These are phyloP conservation scores for Colletotrichum horii DNA, from an alignment of 2,329 filamentous ascomycete species.

Conservation along the genomic window DNA sequence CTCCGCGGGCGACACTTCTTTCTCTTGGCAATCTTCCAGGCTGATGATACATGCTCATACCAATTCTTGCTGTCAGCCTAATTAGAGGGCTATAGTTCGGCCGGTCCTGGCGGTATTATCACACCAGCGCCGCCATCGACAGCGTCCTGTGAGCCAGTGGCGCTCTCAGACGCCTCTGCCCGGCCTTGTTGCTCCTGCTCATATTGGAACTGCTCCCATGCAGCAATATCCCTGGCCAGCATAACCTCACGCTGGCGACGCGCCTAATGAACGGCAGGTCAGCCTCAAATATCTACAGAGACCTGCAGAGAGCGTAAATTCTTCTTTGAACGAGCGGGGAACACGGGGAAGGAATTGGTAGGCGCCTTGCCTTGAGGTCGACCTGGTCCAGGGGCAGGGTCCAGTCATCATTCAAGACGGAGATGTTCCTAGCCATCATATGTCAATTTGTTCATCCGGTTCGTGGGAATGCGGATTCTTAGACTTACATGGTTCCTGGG, in stretches of 20 bases:
- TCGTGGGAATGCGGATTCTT: fast-evolving
- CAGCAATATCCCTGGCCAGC: background rate
- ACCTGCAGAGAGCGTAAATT: background rate
- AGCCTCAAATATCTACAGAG: fast-evolving
- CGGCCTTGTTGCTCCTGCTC: background rate
- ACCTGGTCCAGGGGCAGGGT: background rate
- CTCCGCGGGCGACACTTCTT: too few relatives aligned
- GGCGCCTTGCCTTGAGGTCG: background rate
- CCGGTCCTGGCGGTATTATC: fast-evolving
- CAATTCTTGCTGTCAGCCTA: fast-evolving
- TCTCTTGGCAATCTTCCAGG: too few relatives aligned
- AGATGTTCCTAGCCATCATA: background rate
- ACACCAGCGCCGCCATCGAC: background rate
- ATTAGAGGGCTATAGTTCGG: fast-evolving
- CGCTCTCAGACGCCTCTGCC: fast-evolving
- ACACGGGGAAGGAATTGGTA: background rate
- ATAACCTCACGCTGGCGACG: background rate
- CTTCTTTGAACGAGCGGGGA: background rate
- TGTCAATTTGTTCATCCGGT: background rate
- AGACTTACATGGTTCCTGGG: background rate
- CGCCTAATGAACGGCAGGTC: fast-evolving
- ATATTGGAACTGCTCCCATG: background rate
- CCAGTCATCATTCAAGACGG: background rate
- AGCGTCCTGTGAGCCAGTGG: fast-evolving
- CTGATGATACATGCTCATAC: too few relatives aligned